Conservation (phyloP, 805 yeast species). For the Candida ulmi region DNA sequence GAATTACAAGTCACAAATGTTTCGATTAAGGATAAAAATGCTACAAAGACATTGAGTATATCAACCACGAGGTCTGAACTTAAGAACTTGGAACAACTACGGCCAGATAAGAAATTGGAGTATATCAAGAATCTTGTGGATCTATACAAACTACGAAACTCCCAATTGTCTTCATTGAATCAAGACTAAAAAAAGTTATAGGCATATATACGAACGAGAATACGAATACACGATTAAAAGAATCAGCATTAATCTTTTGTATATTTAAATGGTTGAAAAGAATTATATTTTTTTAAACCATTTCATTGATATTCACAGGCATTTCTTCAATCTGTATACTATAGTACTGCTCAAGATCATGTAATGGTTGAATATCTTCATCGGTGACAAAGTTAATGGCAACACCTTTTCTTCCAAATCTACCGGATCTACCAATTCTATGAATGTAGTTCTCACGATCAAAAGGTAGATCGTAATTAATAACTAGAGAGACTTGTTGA, state of each 20-base stretch:
- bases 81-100: conserved; percentile 2
- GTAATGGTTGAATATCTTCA: conserved; percentile 68
- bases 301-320: conserved; percentile 67
- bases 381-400: conserved; percentile 90
- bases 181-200: too few species aligned
- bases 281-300: conserved; percentile 7
- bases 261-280: too few species aligned
- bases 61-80: conserved; percentile 17
- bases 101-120: conserved; percentile 8
- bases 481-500: conserved; percentile 93
- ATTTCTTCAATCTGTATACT: conserved; percentile 70
- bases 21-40: conserved; percentile 17
- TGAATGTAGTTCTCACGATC: conserved; percentile 95
- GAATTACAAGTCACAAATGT: conserved; percentile 15
- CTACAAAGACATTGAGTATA: conserved; percentile 19
- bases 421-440: conserved; percentile 96
- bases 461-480: conserved; percentile 89
- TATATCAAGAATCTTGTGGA: conserved; percentile 15
- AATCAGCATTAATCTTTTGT: too few species aligned
- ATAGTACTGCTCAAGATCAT: conserved; percentile 71
- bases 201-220: too few species aligned
- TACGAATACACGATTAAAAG: too few species aligned
- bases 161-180: conserved; percentile 12
- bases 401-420: conserved; percentile 98
- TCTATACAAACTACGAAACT: conserved; percentile 15